Evolutionary conservation across 2,329 filamentous ascomycete species (phyloP).

Genomic region (Didymella sp.): DNA sequence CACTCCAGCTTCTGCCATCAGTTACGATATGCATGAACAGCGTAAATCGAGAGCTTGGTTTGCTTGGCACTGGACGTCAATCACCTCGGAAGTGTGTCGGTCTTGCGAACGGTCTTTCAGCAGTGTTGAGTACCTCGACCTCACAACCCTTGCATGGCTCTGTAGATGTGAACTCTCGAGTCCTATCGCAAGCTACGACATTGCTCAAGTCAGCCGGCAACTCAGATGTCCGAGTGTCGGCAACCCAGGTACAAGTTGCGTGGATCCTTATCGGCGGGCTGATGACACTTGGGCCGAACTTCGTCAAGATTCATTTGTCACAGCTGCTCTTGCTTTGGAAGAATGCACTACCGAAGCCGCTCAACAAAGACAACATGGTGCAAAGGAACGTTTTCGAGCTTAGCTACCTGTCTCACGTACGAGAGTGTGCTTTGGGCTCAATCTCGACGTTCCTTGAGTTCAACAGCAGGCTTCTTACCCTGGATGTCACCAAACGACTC

Average conservation of each 20-base stretch:
- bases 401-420: constrained; percentile 90
- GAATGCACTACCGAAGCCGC: constrained; percentile 90
- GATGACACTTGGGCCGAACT: constrained; percentile 96
- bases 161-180: constrained; percentile 90
- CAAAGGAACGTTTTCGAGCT: constrained; percentile 85
- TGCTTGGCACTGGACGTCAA: constrained; percentile 76
- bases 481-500: constrained; percentile 92
- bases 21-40: constrained; percentile 98
- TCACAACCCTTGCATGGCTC: constrained; percentile 90
- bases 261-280: constrained; percentile 97
- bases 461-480: constrained; percentile 88
- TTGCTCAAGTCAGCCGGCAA: constrained; percentile 91
- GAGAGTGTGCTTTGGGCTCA: constrained; percentile 91
- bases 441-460: constrained; percentile 92
- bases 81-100: constrained; percentile 85
- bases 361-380: constrained; percentile 89
- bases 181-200: constrained; percentile 88
- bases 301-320: constrained; percentile 97
- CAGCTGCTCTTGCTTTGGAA: constrained; percentile 95
- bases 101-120: constrained; percentile 89
- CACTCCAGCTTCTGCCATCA: constrained; percentile 87
- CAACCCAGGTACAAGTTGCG: constrained; percentile 94
- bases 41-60: constrained; percentile 81
- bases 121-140: constrained; percentile 87
- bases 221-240: constrained; percentile 87